Conservation (phyloP, 1,284 basidiomycete genomes). For the Cutaneotrichosporon cavernicola region DNA sequence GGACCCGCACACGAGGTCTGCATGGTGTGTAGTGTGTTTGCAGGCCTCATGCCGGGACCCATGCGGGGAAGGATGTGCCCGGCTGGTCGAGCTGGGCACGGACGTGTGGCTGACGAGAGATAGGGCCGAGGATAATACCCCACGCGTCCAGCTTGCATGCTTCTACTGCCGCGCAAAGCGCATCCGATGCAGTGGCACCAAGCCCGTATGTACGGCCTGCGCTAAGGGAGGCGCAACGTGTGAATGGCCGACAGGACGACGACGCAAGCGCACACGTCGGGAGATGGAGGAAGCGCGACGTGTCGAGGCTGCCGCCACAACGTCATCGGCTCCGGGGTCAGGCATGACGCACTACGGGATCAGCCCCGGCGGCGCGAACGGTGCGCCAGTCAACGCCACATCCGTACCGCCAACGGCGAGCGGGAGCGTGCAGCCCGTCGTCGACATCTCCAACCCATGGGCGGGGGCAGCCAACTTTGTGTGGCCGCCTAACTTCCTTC, state of each 20-base stretch:
- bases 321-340: not conserved
- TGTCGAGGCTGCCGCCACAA: not conserved
- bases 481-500: slow-evolving; percentile 17
- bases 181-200: slow-evolving; percentile 51
- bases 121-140: slow-evolving; percentile 4
- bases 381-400: not conserved
- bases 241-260: slow-evolving; percentile 51
- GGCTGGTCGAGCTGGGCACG: not conserved
- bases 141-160: slow-evolving; percentile 36
- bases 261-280: slow-evolving; percentile 52
- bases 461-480: slow-evolving; percentile 1
- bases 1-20: not conserved
- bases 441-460: not conserved
- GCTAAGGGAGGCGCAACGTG: slow-evolving; percentile 46
- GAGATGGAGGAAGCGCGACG: slow-evolving; percentile 55
- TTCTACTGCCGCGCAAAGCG: slow-evolving; percentile 52
- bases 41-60: not conserved
- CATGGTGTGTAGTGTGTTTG: not conserved
- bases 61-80: not conserved
- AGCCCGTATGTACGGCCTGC: slow-evolving; percentile 50
- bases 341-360: slow-evolving; percentile 4
- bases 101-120: slow-evolving; percentile 7
- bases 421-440: not conserved
- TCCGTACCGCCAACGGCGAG: not conserved
- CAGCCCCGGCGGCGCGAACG: not conserved